phyloP scores from a whole-genome alignment of 164 flowering plant genomes.

The Piper longum region DNA sequence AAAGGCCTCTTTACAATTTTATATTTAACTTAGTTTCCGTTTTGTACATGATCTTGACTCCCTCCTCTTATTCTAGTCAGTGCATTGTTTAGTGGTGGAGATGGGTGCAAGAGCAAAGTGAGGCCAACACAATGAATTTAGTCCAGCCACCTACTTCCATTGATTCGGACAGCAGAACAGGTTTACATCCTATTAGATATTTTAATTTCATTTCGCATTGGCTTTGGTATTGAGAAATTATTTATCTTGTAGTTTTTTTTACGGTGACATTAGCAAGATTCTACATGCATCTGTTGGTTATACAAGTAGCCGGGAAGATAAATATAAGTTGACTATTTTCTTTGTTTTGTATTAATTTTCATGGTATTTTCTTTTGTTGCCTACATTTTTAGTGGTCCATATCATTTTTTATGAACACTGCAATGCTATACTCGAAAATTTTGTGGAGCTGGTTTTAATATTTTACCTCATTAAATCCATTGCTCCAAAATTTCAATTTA shows the following conservation, averaged over 20 bases:
- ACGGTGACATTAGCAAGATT: too few relatives aligned
- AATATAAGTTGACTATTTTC: too few relatives aligned
- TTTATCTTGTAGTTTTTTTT: too few relatives aligned
- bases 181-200: constrained; percentile 8
- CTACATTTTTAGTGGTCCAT: too few relatives aligned
- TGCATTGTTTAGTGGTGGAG: constrained; percentile 90
- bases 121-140: constrained; percentile 6
- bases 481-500: too few relatives aligned
- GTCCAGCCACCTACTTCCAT: constrained; percentile 8
- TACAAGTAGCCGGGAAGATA: too few relatives aligned
- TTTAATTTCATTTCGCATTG: too few relatives aligned
- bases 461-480: background rate
- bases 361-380: too few relatives aligned
- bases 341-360: too few relatives aligned
- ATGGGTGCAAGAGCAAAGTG: constrained; percentile 50
- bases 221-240: too few relatives aligned
- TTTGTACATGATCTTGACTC: background rate
- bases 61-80: constrained; percentile 32
- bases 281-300: too few relatives aligned
- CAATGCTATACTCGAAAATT: background rate
- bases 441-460: background rate
- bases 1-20: constrained; percentile 29
- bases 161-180: constrained; percentile 13
- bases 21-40: constrained; percentile 1
- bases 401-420: too few relatives aligned